Evolutionary conservation across 2,329 filamentous ascomycete genomes (phyloP).

Genomic region (Colletotrichum camelliae): DNA sequence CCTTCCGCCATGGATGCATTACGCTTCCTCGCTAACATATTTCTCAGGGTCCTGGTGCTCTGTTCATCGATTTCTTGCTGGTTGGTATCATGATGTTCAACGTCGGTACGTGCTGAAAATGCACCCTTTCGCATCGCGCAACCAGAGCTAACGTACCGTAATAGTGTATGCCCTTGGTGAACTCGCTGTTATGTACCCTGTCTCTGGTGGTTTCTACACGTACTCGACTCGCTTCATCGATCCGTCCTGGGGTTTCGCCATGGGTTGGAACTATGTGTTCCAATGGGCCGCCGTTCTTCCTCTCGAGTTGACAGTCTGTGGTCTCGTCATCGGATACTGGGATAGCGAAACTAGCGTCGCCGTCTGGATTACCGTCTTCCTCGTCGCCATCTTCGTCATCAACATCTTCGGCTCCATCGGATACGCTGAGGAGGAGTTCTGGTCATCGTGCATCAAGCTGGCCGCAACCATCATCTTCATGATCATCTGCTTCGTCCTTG

Average conservation of each 20-base stretch:
- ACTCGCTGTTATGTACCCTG: slow-evolving; percentile 65
- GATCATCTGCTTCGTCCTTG: slow-evolving; percentile 62
- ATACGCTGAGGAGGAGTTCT: slow-evolving; percentile 62
- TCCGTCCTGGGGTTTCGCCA: slow-evolving; percentile 63
- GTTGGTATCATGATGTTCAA: slow-evolving; percentile 67
- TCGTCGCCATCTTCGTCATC: slow-evolving; percentile 52
- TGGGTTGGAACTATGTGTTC: slow-evolving; percentile 57
- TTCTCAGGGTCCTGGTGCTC: slow-evolving; percentile 40
- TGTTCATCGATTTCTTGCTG: slow-evolving; percentile 57
- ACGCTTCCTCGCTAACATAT: too few relatives aligned
- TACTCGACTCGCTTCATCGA: slow-evolving; percentile 67
- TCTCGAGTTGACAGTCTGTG: slow-evolving; percentile 55
- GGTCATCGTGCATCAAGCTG: slow-evolving; percentile 60
- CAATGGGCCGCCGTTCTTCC: slow-evolving; percentile 57
- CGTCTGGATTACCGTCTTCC: slow-evolving; percentile 60
- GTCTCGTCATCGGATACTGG: slow-evolving; percentile 59
- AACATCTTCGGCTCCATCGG: slow-evolving; percentile 62
- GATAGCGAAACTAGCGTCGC: slow-evolving; percentile 46
- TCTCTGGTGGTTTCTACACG: slow-evolving; percentile 68
- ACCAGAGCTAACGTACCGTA: not conserved
- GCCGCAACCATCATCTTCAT: slow-evolving; percentile 65
- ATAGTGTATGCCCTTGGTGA: slow-evolving; percentile 64
- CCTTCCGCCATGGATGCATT: too few relatives aligned
- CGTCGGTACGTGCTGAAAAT: slow-evolving; percentile 33
- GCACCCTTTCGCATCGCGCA: too few relatives aligned